Evolutionary conservation across 164 flowering plant genomes (phyloP).

Genomic region (Paratinospora sagittata): DNA sequence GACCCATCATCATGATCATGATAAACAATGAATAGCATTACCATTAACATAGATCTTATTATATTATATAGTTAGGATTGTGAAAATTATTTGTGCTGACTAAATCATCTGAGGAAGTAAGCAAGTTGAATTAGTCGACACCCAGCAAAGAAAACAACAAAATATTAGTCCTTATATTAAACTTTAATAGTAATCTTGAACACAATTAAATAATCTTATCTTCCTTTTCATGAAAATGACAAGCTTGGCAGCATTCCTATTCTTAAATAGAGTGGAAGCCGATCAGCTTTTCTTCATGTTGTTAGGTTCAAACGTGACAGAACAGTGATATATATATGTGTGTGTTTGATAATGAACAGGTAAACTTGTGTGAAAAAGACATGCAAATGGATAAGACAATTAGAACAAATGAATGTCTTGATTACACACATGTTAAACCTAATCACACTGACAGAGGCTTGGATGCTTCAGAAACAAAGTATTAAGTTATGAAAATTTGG

Average conservation of each 20-base stretch:
- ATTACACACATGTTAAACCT: background rate
- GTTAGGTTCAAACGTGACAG: background rate
- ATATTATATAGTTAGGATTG: no score
- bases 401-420: background rate
- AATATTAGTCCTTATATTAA: background rate
- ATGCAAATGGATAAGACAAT: background rate
- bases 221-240: background rate
- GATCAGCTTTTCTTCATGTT: background rate
- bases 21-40: no score
- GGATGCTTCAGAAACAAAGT: background rate
- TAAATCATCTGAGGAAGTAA: background rate
- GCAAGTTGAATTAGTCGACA: background rate
- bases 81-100: background rate
- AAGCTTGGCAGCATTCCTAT: background rate
- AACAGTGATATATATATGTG: background rate
- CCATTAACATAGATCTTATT: no score
- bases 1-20: no score
- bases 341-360: no score
- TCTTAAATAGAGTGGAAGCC: background rate
- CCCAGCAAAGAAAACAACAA: background rate
- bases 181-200: background rate
- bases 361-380: background rate
- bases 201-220: no score
- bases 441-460: background rate
- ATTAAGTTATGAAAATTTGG: constrained; percentile 16